These are phyloP conservation scores for Microdochium paspali DNA, from an alignment of 2,329 filamentous ascomycete genomes.

Conservation along the genomic window DNA sequence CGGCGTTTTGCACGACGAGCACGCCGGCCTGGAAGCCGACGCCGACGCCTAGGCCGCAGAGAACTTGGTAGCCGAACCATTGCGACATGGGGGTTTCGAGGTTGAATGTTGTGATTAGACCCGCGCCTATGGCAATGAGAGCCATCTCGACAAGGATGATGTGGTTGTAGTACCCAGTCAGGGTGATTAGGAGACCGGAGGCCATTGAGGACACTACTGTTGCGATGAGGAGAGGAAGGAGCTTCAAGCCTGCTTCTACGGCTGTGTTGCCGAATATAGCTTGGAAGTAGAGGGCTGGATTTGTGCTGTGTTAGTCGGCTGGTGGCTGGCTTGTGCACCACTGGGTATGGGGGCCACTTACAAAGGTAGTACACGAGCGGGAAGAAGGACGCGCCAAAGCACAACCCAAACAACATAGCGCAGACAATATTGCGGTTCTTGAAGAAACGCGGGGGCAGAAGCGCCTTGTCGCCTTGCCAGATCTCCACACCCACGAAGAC, in stretches of 20 bases:
- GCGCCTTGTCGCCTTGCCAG: constrained; percentile 35
- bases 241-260: constrained; percentile 43
- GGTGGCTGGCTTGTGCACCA: too few species aligned
- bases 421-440: constrained; percentile 30
- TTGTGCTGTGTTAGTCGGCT: too few species aligned
- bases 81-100: constrained; percentile 32
- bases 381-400: constrained; percentile 42
- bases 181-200: constrained; percentile 24
- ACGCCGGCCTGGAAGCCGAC: constrained; percentile 37
- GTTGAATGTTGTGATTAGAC: constrained; percentile 44
- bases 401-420: constrained; percentile 28
- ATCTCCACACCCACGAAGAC: constrained; percentile 37
- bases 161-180: constrained; percentile 33
- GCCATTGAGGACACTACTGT: constrained; percentile 37
- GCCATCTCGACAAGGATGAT: constrained; percentile 28
- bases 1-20: constrained; percentile 41
- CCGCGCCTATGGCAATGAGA: constrained; percentile 33
- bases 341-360: too few species aligned
- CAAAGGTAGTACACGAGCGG: constrained; percentile 43
- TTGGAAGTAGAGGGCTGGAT: constrained; percentile 43
- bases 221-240: constrained; percentile 42
- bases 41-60: constrained; percentile 44
- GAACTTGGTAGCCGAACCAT: constrained; percentile 51
- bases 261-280: constrained; percentile 42
- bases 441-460: constrained; percentile 38